Base-by-base conservation (phyloP, 176 grass and related monocot genomes). In the Elaeis guineensis region DNA sequence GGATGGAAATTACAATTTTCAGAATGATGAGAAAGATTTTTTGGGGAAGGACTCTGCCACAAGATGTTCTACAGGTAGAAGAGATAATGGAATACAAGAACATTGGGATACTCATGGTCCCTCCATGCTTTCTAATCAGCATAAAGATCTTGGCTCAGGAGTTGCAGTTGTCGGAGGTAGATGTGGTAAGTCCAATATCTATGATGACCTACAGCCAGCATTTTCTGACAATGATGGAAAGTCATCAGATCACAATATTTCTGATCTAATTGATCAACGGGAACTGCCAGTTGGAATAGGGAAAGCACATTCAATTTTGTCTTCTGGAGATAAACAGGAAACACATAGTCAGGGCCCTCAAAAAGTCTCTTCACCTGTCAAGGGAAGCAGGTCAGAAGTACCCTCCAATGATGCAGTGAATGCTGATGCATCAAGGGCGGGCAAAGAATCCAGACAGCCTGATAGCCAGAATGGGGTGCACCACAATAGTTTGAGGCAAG, bases 401-500 rank as follows among this genome's bases (percentile, higher is more conserved):
- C 58, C 53, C 29, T 25, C 57, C 22, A 49, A 52, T 78, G 57
- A 72, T 58, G 67, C 56, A 63, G 20, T 69, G 60, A 96, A 84
- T 75, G 44, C 75, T 80, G 71, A 80, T 66, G 58, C 28, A 20
- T 84, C 77, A 57, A 93, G 73, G 64, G 72, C 71, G 23, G 69
- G 72, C 52, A 65, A 72, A 63, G 81, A 85, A 17, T 73, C 51
- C 49, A 92, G 51, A 57, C 75, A 75, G 52, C 50, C 51, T 26
- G 80, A 69, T 71, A 69, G 65, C 69, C 79, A 78, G 64, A 84
- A 76, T 71, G 92, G 80, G 52, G 74, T 64, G n/a, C 84, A 73
- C 11, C 64, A 86, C 19, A 58, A 51, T 66, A 75, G 25, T 76
- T 21, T 50, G 17, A 87, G 89, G 64, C 78, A 91, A 69, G 30